Conservation (phyloP, 306 rosid genomes). For the Gynostemma pentaphyllum region DNA sequence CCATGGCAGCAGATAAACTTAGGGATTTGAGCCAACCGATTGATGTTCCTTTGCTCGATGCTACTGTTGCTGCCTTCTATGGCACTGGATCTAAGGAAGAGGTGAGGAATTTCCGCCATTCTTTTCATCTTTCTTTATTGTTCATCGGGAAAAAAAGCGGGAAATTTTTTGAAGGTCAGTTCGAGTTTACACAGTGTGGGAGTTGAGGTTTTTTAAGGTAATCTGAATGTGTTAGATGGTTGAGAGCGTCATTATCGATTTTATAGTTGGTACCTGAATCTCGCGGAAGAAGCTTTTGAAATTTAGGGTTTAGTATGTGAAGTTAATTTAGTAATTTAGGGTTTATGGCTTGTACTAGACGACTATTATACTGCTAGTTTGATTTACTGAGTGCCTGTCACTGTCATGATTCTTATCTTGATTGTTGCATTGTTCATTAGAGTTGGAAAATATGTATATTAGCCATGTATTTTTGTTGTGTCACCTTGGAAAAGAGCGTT, state of each 20-base stretch:
- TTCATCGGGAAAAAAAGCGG: not conserved
- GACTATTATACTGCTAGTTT: not conserved
- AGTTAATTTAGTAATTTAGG: slow-evolving; percentile 6
- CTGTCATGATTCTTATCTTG: not conserved
- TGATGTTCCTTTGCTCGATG: slow-evolving; percentile 78
- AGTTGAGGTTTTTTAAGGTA: not conserved
- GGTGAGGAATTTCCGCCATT: slow-evolving; percentile 27
- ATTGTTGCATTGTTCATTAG: not conserved
- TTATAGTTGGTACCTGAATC: not conserved
- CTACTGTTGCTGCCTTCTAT: slow-evolving; percentile 95
- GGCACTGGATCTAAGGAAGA: slow-evolving; percentile 99
- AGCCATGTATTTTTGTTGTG: not conserved
- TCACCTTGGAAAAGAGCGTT: not conserved
- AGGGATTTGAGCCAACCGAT: slow-evolving; percentile 89
- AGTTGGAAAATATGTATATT: not conserved
- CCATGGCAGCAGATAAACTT: slow-evolving; percentile 95
- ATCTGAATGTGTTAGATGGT: not conserved
- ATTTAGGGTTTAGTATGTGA: slow-evolving; percentile 8
- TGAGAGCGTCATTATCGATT: not conserved
- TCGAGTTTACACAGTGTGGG: not conserved
- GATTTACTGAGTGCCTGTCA: not conserved
- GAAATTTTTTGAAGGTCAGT: not conserved
- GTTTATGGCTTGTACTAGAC: not conserved
- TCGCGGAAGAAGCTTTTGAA: not conserved
- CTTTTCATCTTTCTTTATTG: not conserved